A percentile compares a stretch with the other conserved stretches of the same genome.
Conservation (phyloP, 176 grass and related monocot genomes). For the Oryza meyeriana region DNA sequence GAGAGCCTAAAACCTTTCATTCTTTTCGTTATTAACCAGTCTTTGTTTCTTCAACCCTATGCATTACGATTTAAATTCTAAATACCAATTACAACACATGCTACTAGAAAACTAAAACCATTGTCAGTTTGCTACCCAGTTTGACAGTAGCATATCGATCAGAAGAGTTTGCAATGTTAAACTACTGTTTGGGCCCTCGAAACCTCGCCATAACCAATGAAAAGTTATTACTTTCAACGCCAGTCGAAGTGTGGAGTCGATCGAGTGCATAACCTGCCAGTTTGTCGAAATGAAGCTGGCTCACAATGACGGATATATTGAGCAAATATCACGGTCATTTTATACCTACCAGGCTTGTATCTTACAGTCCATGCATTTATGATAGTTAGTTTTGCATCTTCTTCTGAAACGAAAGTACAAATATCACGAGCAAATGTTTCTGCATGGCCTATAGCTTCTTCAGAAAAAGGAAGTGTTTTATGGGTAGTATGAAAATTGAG, state of each 20-base stretch:
- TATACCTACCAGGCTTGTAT: not conserved
- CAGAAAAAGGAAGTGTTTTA: not conserved
- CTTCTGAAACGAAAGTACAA: not conserved
- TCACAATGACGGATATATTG: not conserved
- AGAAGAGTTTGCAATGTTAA: not conserved
- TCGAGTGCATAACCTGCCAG: not conserved
- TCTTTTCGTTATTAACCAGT: not conserved
- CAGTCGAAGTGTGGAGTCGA: not conserved
- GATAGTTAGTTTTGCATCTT: not conserved
- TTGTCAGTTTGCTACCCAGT: not conserved
- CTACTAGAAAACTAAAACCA: constrained; percentile 3
- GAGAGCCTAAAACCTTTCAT: not conserved
- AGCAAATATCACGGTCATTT: not conserved
- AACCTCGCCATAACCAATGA: not conserved
- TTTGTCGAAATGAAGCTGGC: not conserved
- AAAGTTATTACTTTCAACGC: constrained; percentile 2
- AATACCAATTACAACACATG: not conserved
- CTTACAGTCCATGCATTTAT: not conserved
- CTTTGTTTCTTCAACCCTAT: constrained; percentile 11
- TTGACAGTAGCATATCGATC: not conserved
- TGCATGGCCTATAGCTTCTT: not conserved
- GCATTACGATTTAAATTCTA: not conserved
- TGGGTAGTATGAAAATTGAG: not conserved
- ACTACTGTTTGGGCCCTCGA: not conserved
- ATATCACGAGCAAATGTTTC: not conserved